Base-by-base conservation (phyloP, 306 rosid genomes). In the Lathyrus tuberosus region DNA sequence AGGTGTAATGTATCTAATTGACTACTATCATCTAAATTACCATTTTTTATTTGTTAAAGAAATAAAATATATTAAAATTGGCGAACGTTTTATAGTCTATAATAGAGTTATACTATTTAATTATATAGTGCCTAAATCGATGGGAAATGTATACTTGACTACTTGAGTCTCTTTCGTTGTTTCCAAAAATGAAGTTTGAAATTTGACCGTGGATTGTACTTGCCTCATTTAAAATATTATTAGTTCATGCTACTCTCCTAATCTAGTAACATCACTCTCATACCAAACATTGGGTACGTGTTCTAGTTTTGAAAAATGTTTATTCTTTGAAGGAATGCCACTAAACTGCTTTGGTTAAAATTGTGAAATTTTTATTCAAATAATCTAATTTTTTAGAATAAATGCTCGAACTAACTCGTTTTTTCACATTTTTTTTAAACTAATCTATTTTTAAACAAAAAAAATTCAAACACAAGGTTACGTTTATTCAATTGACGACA, bases 221-320 rank as follows among this genome's bases (percentile, higher is more conserved):
- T 51, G 43, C 10, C 26, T 56, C 11, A 12, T 59, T 47, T 38
- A 53, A 62, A 24, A 62, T 24, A 33, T 11, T 18, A 24, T 15
- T 64, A 63, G 16, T 35, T 56, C 4, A 51, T 40, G 71, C 35
- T 28, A 73, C 54, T 73, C n/a, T 73, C 15, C 47, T 52, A 9
- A 74, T 43, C 16, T 26, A 26, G 30, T 26, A 26, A 26, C 30
- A 26, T 3, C 30, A 26, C 30, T 26, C 30, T 26, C 30, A 26
- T 26, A 26, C 30, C 30, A 26, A 26, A 26, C 30, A 26, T 26
- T 26, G 4, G 30, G 4, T 26, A 26, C 3, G 30, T 26, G 30
- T 26, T 26, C 30, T 26, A 24, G 30, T 26, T 26, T 26, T 26
- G 30, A 3, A 26, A 24, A 26, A 26, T 26, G 4, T 26, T 26